Conservation (phyloP, 1,284 basidiomycete genomes). For the Ceratobasidium theobromae region DNA sequence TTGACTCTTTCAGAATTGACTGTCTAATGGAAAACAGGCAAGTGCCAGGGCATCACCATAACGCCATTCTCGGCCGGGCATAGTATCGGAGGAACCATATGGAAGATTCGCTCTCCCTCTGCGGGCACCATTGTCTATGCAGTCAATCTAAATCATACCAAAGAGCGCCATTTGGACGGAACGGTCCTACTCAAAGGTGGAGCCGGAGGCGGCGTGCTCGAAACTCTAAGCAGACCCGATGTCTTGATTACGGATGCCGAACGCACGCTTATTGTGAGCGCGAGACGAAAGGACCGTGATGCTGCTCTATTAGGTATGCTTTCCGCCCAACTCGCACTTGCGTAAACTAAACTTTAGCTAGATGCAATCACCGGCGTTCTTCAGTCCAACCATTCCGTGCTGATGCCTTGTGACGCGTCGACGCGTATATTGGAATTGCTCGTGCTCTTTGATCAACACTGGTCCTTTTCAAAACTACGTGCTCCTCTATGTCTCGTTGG, state of each 20-base stretch:
- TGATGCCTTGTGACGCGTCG: constrained; percentile 92
- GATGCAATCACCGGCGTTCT: constrained; percentile 86
- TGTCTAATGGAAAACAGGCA: constrained; percentile 54
- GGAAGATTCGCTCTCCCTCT: constrained; percentile 97
- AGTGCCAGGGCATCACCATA: constrained; percentile 88
- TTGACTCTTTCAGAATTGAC: neutral
- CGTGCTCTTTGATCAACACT: constrained; percentile 95
- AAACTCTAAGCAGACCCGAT: constrained; percentile 85
- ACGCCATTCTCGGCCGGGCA: constrained; percentile 97
- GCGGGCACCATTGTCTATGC: constrained; percentile 96
- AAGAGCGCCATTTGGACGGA: constrained; percentile 93
- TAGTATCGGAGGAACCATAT: constrained; percentile 94
- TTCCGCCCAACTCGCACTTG: neutral
- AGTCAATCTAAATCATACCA: constrained; percentile 95
- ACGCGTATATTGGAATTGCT: constrained; percentile 92
- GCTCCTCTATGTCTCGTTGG: constrained; percentile 88
- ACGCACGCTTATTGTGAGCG: constrained; percentile 76
- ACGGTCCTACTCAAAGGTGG: constrained; percentile 72
- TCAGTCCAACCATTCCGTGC: constrained; percentile 72
- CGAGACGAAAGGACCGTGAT: constrained; percentile 89
- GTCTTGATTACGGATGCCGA: constrained; percentile 93
- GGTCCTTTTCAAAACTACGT: constrained; percentile 78
- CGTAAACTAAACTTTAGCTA: constrained; percentile 41
- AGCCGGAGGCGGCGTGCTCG: constrained; percentile 70
- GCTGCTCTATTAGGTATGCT: constrained; percentile 78